Evolutionary conservation across 805 yeast genomes (phyloP), one percentile per base, ranked within the genome.

Genomic region (Kuraishia ogatae): DNA sequence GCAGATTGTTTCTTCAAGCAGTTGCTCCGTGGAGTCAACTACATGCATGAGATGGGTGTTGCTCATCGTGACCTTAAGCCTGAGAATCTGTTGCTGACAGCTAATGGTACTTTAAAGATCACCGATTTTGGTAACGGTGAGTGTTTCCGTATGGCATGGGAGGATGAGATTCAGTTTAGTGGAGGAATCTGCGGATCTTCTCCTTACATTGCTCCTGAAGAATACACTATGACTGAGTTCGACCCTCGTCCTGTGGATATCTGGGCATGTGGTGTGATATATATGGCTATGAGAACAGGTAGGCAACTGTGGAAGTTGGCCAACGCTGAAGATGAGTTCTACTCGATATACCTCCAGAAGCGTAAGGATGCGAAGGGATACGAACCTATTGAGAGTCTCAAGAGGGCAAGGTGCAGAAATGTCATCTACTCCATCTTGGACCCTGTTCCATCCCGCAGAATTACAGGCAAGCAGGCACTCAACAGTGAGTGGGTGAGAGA

Each of bases 401-500:
- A 93, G 64, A 75, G 97, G 46, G 92, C 96, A 1, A 76, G 96
- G 62, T 92, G 98, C 66, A 77, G 97, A 54, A 93, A 93, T 64
- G 98, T 93, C 48, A 87, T 94, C 56, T 93, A 93, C 68, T 89
- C 97, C 21, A 87, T 94, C 55, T 74, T 94, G 61, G 98, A 94
- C 66, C 99, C 99, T 1, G 83, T 86, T 39, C 96, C 99, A 2
- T 74, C 79, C 15, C 79, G 97, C 62, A 79, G 98, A 66, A 87
- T 94, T 60, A 92, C 88, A 24, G 96, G 96, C 15, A 82, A 82
- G 62, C 97, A 93, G 70, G 82, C 92, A 26, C 74, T 94, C 66
- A 91, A 87, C 65, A 85, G 94, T 67, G 98, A 94, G 69, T 93
- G 98, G 98, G 96, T 96, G 0, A 75, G 97, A 57, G 96, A 89